These are phyloP conservation scores for Microbotryum scabiosae DNA, from an alignment of 1,284 basidiomycete species.

Conservation along the genomic window DNA sequence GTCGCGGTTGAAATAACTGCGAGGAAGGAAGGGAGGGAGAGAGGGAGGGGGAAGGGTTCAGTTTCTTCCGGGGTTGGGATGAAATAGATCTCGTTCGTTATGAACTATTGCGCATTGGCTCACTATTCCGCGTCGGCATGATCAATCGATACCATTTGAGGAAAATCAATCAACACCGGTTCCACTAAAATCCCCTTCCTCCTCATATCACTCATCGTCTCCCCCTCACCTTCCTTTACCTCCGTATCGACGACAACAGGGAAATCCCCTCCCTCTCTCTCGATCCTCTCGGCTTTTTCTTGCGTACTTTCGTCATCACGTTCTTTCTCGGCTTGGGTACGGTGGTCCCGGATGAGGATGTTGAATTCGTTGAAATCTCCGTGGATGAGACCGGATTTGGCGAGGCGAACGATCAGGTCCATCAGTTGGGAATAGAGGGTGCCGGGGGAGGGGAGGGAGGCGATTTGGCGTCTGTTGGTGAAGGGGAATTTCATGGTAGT, in stretches of 20 bases:
- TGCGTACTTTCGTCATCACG: constrained; percentile 28
- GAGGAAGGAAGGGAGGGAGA: not conserved
- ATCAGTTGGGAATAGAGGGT: constrained; percentile 86
- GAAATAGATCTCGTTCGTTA: too few relatives aligned
- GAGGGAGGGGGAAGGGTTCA: not conserved
- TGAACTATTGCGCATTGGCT: too few relatives aligned
- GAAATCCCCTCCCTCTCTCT: constrained; percentile 11
- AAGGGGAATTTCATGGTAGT: not conserved
- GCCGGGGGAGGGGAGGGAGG: constrained; percentile 71
- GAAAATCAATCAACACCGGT: constrained; percentile 94
- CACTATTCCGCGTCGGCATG: constrained; percentile 97
- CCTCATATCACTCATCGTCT: constrained; percentile 10
- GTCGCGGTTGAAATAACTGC: constrained; percentile 95
- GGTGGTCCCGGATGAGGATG: constrained; percentile 66
- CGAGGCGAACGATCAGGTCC: constrained; percentile 92
- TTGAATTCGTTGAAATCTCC: constrained; percentile 99
- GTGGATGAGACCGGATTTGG: constrained; percentile 86
- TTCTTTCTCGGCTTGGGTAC: constrained; percentile 28
- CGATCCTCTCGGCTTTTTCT: constrained; percentile 24
- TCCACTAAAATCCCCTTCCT: constrained; percentile 41
- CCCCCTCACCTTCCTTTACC: constrained; percentile 48
- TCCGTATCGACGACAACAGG: constrained; percentile 24
- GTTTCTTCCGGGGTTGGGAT: too few relatives aligned
- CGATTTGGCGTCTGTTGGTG: constrained; percentile 67
- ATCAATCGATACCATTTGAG: constrained; percentile 97